Evolutionary conservation across 2,329 filamentous ascomycete genomes (phyloP).

Genomic region (Curvularia hawaiiensis): DNA sequence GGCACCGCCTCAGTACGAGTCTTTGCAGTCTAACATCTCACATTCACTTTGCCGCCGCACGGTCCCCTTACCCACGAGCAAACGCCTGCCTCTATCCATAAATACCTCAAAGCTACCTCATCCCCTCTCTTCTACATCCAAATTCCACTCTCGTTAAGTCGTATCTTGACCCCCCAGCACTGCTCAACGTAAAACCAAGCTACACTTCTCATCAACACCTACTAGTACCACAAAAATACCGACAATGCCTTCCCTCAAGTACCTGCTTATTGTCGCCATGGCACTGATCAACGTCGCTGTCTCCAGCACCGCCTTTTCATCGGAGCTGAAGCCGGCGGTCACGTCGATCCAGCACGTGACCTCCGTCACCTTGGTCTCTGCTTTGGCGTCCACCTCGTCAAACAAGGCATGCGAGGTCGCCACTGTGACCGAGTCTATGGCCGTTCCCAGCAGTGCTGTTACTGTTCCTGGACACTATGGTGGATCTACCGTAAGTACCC

Average conservation of each 20-base stretch:
- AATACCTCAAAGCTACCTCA: not conserved
- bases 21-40: not conserved
- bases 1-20: not conserved
- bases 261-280: slow-evolving; percentile 1
- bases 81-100: slow-evolving; percentile 5
- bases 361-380: not conserved
- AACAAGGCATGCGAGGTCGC: slow-evolving; percentile 3
- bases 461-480: slow-evolving; percentile 8
- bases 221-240: not conserved
- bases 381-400: not conserved
- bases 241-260: slow-evolving; percentile 14
- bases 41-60: slow-evolving; percentile 1
- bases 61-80: slow-evolving; percentile 4
- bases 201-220: not conserved
- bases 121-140: not conserved
- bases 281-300: slow-evolving; percentile 13
- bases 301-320: slow-evolving; percentile 10
- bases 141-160: slow-evolving; percentile 5
- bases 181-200: slow-evolving; percentile 1
- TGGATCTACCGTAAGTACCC: not conserved
- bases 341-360: slow-evolving; percentile 11
- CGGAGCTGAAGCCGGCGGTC: not conserved
- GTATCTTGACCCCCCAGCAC: not conserved
- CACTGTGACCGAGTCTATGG: slow-evolving; percentile 5
- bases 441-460: not conserved